Percentiles rank a stretch among this genome's conserved stretches.
Evolutionary conservation across 2,329 filamentous ascomycete species (phyloP).

Genomic region (Fusarium odoratissimum): DNA sequence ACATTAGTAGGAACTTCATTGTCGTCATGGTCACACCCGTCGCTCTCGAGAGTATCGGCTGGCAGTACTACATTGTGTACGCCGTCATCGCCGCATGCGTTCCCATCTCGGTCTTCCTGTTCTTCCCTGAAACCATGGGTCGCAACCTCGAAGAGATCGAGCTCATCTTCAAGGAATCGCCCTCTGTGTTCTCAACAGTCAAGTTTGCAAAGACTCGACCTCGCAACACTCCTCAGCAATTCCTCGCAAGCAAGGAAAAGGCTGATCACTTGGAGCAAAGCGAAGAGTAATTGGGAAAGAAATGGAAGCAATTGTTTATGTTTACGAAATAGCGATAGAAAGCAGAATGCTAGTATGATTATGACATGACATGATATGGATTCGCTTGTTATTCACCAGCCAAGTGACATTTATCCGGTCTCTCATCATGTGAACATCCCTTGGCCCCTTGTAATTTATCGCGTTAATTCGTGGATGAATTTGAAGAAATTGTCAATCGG

Average conservation of each 20-base stretch:
- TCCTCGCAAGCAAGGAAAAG: slow-evolving; percentile 22
- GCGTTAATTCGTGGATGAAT: slow-evolving; percentile 22
- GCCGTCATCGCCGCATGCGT: slow-evolving; percentile 57
- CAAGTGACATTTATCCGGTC: slow-evolving; percentile 14
- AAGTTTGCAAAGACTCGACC: slow-evolving; percentile 33
- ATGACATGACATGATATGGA: slow-evolving; percentile 15
- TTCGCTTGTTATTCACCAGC: neutral
- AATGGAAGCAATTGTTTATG: slow-evolving; percentile 19
- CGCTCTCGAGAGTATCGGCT: slow-evolving; percentile 68
- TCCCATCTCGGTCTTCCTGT: slow-evolving; percentile 54
- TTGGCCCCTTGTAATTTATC: neutral
- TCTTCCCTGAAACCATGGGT: slow-evolving; percentile 52
- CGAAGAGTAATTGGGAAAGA: neutral
- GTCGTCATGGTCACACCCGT: slow-evolving; percentile 73
- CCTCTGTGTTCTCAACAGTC: slow-evolving; percentile 29
- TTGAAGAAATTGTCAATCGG: neutral
- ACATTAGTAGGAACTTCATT: slow-evolving; percentile 52
- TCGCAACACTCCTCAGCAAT: slow-evolving; percentile 27
- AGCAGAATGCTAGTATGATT: slow-evolving; percentile 28
- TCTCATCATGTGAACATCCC: neutral
- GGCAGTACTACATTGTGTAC: slow-evolving; percentile 61
- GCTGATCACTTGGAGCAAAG: slow-evolving; percentile 17
- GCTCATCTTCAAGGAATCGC: slow-evolving; percentile 41
- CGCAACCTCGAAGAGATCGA: slow-evolving; percentile 48
- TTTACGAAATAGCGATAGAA: slow-evolving; percentile 9